These are phyloP conservation scores for Amoeboaphelidium protococcarum DNA, from an alignment of 371 early-diverging fungal species.

Conservation along the genomic window DNA sequence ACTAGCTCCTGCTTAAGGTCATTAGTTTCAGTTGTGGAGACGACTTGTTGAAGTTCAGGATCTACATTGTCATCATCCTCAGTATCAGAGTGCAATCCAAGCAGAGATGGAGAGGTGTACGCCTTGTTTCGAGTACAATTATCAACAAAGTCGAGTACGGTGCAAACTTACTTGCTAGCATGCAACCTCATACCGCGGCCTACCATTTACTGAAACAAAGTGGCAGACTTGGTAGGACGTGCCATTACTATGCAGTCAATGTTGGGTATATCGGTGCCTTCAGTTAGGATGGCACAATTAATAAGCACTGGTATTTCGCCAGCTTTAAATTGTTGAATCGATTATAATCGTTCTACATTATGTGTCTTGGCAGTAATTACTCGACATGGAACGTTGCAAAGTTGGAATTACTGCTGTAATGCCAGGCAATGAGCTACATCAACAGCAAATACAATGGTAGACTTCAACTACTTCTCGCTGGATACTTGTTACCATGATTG, in stretches of 20 bases:
- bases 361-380: slow-evolving; percentile 4
- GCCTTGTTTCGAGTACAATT: too few species aligned
- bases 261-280: slow-evolving; percentile 64
- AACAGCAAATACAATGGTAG: slow-evolving; percentile 66
- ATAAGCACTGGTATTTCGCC: slow-evolving; percentile 48
- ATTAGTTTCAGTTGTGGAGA: too few species aligned
- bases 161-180: slow-evolving; percentile 37
- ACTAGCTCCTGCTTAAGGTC: too few species aligned
- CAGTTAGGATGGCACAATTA: slow-evolving; percentile 62
- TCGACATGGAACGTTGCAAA: slow-evolving; percentile 20
- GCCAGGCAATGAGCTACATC: slow-evolving; percentile 39
- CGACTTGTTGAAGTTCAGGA: too few species aligned
- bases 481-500: slow-evolving; percentile 28
- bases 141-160: slow-evolving; percentile 70
- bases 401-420: slow-evolving; percentile 26
- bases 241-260: slow-evolving; percentile 71
- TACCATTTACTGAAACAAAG: slow-evolving; percentile 77
- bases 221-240: slow-evolving; percentile 49
- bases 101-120: too few species aligned
- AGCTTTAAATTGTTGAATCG: slow-evolving; percentile 27
- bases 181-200: slow-evolving; percentile 59
- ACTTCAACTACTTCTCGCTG: slow-evolving; percentile 14
- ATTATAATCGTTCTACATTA: slow-evolving; percentile 21
- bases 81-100: too few species aligned
- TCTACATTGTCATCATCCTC: too few species aligned